Conservation (phyloP, 441 rosid genomes). For the Jatropha podagrica region DNA sequence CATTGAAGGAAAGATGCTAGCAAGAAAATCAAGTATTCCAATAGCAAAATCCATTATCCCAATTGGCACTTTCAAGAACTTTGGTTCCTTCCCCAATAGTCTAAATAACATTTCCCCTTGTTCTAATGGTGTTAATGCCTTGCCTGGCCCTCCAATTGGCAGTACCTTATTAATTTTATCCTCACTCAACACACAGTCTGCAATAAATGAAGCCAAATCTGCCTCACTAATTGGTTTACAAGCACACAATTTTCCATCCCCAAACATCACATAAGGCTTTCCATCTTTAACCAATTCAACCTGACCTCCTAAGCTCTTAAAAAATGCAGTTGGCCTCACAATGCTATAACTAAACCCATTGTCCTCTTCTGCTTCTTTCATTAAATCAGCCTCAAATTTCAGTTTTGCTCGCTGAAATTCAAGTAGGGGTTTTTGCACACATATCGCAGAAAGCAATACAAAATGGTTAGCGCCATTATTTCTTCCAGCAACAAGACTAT, state of each 20-base stretch:
- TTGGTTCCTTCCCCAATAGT: slow-evolving; percentile 71
- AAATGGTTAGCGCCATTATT: slow-evolving; percentile 75
- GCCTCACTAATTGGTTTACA: slow-evolving; percentile 92
- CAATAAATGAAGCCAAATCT: slow-evolving; percentile 76
- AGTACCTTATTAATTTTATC: slow-evolving; percentile 64
- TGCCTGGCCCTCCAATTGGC: slow-evolving; percentile 95
- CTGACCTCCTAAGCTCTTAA: slow-evolving; percentile 92
- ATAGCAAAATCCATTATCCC: slow-evolving; percentile 88
- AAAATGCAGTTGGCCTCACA: slow-evolving; percentile 91
- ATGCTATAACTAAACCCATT: slow-evolving; percentile 61
- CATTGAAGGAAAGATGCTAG: slow-evolving; percentile 67
- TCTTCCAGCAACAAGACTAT: slow-evolving; percentile 80
- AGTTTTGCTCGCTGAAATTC: slow-evolving; percentile 81
- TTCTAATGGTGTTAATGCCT: slow-evolving; percentile 83
- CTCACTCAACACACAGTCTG: slow-evolving; percentile 74
- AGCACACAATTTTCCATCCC: slow-evolving; percentile 88
- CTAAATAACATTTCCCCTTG: slow-evolving; percentile 84
- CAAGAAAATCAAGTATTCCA: slow-evolving; percentile 63
- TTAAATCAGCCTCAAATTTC: slow-evolving; percentile 72
- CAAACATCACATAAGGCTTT: slow-evolving; percentile 96
- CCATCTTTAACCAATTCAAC: slow-evolving; percentile 89
- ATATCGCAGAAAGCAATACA: slow-evolving; percentile 79
- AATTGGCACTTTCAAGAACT: slow-evolving; percentile 86
- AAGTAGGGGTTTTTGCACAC: slow-evolving; percentile 82
- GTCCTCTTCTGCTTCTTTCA: slow-evolving; percentile 41